Base-by-base conservation (phyloP, 108 stramenopile species). In the Nitzschia sp. region DNA sequence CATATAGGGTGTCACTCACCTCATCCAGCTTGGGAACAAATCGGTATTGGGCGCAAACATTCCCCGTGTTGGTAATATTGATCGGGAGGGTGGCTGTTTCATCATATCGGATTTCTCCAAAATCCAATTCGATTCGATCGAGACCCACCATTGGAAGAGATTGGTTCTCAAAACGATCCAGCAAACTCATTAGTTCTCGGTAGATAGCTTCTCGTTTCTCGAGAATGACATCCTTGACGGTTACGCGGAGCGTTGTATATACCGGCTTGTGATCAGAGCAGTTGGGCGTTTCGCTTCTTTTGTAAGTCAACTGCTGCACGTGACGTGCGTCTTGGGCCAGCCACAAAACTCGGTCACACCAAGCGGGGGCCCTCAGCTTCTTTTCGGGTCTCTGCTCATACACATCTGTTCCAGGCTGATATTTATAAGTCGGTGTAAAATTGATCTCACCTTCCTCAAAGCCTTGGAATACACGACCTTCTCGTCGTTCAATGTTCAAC, bases 331-430 rank as follows among this genome's bases (percentile, higher is more conserved):
- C 93, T 62, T 96, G 91, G 26, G 85, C 84, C 55, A 87, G 67
- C 97, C 98, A 99, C 29, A 99, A 78, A 48, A 99, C 84, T 30
- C 99, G 96, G 74, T 99, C 99, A 68, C 99, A 99, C 97, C 97
- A 99, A 15, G 99, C 99, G 6, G 99, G 99, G 4, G 98, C 98
- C n/a, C 99, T 89, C 26, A 96, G 56, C 58, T 99, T 99, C 78
- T 99, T 99, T 31, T 99, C 98, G 0, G 97, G 97, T 3, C 99
- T 83, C 34, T 91, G 82, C 53, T 99, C 99, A 61, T 95, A 99
- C 16, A 69, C 44, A 64, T 96, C 87, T 19, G 97, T 98, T 16
- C 98, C 98, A 1, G 98, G 96, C 68, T 97, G 95, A 78, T 96
- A 98, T 82, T 99, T 99, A 85, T 98, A 99, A 17, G 99, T 99